phyloP scores from a whole-genome alignment of 495 filamentous ascomycete genomes.

The Hyaloscypha hepaticicola region DNA sequence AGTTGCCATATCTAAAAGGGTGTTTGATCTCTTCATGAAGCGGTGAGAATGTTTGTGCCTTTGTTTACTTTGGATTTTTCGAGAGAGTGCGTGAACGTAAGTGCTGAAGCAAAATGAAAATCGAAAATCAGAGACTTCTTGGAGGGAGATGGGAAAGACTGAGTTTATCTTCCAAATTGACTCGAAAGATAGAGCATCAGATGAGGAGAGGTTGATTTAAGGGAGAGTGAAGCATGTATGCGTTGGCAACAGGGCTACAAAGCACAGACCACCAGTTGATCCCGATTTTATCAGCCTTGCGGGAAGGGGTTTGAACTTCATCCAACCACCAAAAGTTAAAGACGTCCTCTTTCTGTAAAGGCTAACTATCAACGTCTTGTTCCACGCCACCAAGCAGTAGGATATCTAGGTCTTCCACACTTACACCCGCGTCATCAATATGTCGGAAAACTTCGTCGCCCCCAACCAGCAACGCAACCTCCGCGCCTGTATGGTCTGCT shows the following conservation, averaged over 20 bases:
- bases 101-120: no score
- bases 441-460: constrained; percentile 53
- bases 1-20: no score
- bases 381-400: no score
- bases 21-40: no score
- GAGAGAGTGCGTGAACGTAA: background rate
- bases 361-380: background rate
- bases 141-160: no score
- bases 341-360: background rate
- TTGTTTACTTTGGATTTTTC: background rate
- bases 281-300: background rate
- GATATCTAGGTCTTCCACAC: no score
- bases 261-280: background rate
- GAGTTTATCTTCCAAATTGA: background rate
- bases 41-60: background rate
- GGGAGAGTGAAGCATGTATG: background rate
- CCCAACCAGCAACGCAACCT: constrained; percentile 73
- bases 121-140: no score
- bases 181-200: background rate
- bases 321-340: background rate
- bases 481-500: constrained; percentile 98
- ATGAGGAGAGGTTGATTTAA: background rate
- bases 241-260: background rate
- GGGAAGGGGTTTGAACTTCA: background rate
- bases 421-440: constrained; percentile 9